These are phyloP conservation scores for Trichophyton simii DNA, from an alignment of 2,329 filamentous ascomycete genomes.

Conservation along the genomic window DNA sequence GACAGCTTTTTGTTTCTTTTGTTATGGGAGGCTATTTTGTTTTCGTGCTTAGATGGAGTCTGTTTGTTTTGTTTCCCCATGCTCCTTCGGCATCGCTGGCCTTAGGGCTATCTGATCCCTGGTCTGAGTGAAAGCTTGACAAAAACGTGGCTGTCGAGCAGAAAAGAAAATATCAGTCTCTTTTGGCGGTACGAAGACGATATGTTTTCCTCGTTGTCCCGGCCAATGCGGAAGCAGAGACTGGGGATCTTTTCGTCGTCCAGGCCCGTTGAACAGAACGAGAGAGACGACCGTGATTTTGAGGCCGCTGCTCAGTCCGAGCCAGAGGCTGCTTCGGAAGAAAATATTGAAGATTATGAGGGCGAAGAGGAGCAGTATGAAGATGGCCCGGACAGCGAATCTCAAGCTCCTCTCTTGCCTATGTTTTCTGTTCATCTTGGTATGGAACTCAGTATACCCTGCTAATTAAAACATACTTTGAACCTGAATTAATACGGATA, in stretches of 20 bases:
- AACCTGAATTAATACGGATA: neutral
- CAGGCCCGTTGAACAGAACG: neutral
- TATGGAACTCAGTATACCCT: constrained; percentile 25
- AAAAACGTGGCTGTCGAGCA: neutral
- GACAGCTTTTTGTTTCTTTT: neutral
- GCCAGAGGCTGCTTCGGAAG: neutral
- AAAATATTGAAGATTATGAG: constrained; percentile 28
- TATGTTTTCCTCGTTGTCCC: constrained; percentile 7
- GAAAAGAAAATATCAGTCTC: neutral
- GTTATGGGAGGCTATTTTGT: neutral
- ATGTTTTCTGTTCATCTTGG: constrained; percentile 74
- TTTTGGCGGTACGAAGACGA: neutral
- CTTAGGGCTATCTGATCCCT: neutral
- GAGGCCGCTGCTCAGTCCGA: neutral
- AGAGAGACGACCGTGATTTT: neutral
- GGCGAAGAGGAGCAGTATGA: constrained; percentile 30
- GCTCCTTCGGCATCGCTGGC: neutral
- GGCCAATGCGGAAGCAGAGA: constrained; percentile 3
- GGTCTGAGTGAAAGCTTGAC: neutral
- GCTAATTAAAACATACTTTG: neutral
- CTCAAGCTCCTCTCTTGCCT: constrained; percentile 48
- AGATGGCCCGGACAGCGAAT: constrained; percentile 22
- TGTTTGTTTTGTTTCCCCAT: neutral
- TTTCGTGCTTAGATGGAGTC: neutral
- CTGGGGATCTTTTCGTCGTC: neutral